Evolutionary conservation across 768 basidiomycete genomes (phyloP), one percentile per base, ranked within the genome.

Genomic region (Phaffia tasmanica): DNA sequence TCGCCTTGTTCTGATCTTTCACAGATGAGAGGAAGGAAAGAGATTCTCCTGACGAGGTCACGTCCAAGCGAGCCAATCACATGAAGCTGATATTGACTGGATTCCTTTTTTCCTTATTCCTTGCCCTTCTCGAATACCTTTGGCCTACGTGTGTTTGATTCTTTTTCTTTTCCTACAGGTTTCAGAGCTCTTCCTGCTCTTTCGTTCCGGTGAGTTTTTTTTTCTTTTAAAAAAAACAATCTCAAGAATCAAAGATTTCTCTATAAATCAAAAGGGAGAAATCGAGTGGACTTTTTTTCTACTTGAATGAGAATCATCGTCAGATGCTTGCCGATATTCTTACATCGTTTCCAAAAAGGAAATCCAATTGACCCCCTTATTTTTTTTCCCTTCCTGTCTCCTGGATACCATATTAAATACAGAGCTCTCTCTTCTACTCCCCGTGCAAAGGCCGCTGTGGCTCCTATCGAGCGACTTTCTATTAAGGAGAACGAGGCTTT

Each of bases 401-500:
- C 19, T 4, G 47, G 3, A 9, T 51, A 4, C 7, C 48, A 19
- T 1, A 2, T 19, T 42, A 21, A 54, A 29, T 53, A 21, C 3
- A 8, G 23, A 6, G 30, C 66, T 50, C 25, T 56, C 16, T 62
- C 61, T 6, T 35, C 65, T 18, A 14, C 66, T 51, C 23, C 65
- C 48, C 21, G 51, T 47, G 18, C 58, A 46, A 19, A 16, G 23
- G n/a, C 58, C 5, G 35, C 64, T n/a, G 27, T 58, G 8, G 35
- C 46, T 48, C 35, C 76, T 42, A 77, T 77, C 11, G 65, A 76
- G 62, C n/a, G 70, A 19, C 60, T 78, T 53, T 70, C 72, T 9
- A 35, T 70, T 15, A 56, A 67, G 32, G 74, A 79, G 65, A 73
- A 73, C 64, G 65, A 74, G 46, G 80, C 79, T 4, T 86, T 91